A percentile compares a stretch with the other conserved stretches of the same genome.
phyloP scores from a whole-genome alignment of 345 rosid species.

The Adansonia digitata region DNA sequence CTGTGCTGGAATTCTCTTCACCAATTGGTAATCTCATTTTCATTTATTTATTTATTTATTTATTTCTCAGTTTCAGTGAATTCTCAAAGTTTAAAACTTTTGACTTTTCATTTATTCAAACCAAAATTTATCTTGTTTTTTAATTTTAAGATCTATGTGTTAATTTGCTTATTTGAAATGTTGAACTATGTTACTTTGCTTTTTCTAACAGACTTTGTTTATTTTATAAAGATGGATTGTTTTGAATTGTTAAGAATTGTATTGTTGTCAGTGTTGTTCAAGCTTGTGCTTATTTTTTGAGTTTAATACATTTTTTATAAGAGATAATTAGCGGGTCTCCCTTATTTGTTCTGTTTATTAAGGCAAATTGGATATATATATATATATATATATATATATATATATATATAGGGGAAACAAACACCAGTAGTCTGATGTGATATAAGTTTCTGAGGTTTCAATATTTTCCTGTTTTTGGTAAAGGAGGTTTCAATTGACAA shows the following conservation, averaged over 20 bases:
- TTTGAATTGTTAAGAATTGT: background rate
- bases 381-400: too few species aligned
- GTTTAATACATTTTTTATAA: background rate
- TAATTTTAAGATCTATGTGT: background rate
- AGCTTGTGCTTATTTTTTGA: background rate
- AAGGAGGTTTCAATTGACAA: background rate
- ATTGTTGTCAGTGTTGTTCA: background rate
- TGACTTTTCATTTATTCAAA: constrained; percentile 4
- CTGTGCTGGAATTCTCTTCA: constrained; percentile 81
- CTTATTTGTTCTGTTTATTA: background rate
- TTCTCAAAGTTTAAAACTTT: background rate
- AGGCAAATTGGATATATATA: background rate
- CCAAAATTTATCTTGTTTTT: background rate
- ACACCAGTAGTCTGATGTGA: background rate
- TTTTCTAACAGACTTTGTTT: background rate
- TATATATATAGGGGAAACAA: too few species aligned
- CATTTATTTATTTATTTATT: background rate
- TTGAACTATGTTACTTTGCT: background rate
- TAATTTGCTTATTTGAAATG: background rate
- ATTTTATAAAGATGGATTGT: background rate
- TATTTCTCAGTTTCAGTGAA: background rate
- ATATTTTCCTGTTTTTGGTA: background rate
- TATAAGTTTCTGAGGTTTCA: background rate
- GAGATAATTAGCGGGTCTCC: background rate
- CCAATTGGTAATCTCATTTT: constrained; percentile 53